Percentiles rank a stretch among this genome's conserved stretches.
Evolutionary conservation across 2,329 filamentous ascomycete species (phyloP).

Genomic region (Biscogniauxia sp.): DNA sequence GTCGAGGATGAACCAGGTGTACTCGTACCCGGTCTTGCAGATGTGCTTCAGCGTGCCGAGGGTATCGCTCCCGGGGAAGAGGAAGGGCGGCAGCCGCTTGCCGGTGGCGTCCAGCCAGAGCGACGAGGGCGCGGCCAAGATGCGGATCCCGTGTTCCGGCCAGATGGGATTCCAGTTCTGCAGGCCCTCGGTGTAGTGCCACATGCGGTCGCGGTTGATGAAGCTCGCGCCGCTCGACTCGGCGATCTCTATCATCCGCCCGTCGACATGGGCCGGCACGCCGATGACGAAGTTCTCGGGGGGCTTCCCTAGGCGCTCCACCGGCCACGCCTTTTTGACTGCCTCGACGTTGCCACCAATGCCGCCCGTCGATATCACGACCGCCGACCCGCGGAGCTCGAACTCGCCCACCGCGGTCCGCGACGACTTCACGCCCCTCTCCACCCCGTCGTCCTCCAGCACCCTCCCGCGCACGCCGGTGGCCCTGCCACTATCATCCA

Average conservation of each 20-base stretch:
- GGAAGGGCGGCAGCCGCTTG: conserved; percentile 53
- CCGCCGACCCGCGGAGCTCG: conserved; percentile 50
- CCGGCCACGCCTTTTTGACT: conserved; percentile 57
- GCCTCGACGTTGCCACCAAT: conserved; percentile 62
- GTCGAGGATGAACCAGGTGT: conserved; percentile 62
- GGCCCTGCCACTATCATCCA: conserved; percentile 51
- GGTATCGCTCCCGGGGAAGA: conserved; percentile 58
- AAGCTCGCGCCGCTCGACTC: conserved; percentile 51
- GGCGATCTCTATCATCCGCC: conserved; percentile 58
- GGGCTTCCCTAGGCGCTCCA: conserved; percentile 54
- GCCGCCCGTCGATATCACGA: conserved; percentile 56
- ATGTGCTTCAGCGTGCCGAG: conserved; percentile 58
- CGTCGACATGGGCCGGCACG: conserved; percentile 63
- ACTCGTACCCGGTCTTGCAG: conserved; percentile 59
- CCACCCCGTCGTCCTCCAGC: conserved; percentile 48
- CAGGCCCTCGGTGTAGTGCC: conserved; percentile 64
- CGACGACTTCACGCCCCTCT: conserved; percentile 52
- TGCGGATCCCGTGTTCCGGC: conserved; percentile 59
- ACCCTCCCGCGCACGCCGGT: conserved; percentile 53
- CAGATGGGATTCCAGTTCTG: conserved; percentile 63
- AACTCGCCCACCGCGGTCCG: conserved; percentile 49
- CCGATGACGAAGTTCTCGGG: conserved; percentile 58
- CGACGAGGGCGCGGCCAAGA: conserved; percentile 59
- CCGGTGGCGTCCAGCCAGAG: conserved; percentile 62
- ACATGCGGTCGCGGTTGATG: conserved; percentile 63